phyloP scores from a whole-genome alignment of 257 asterid species.

The Lavandula angustifolia region DNA sequence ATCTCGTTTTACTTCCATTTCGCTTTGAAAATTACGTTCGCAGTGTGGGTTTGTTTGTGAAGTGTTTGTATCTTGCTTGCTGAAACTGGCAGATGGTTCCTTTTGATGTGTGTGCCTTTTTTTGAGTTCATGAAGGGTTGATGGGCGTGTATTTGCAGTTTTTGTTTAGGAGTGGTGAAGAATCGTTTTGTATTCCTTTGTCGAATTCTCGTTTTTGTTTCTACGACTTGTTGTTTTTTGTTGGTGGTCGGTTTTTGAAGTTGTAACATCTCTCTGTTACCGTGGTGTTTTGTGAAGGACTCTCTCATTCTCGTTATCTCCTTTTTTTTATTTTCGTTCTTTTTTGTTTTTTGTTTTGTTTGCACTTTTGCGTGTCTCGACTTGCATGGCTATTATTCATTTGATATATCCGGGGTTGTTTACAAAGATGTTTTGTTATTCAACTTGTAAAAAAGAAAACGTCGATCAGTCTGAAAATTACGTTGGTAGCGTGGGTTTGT shows the following conservation, averaged over 20 bases:
- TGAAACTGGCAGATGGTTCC: neutral
- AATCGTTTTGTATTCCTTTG: neutral
- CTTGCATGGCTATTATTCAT: constrained; percentile 35
- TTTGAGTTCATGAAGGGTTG: neutral
- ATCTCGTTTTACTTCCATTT: neutral
- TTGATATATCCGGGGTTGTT: neutral
- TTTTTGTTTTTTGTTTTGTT: neutral
- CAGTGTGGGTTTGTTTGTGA: neutral
- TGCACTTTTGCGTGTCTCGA: neutral
- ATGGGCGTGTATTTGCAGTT: neutral
- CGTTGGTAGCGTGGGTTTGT: too few species aligned
- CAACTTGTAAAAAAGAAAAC: too few species aligned
- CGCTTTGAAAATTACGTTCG: neutral
- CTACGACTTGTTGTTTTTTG: neutral
- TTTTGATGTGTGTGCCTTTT: neutral
- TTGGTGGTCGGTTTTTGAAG: neutral
- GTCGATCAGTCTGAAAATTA: too few species aligned
- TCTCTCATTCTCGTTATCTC: neutral
- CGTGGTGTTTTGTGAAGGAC: constrained; percentile 28
- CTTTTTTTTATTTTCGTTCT: neutral
- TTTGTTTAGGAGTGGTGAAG: neutral
- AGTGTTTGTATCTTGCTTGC: neutral
- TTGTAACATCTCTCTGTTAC: constrained; percentile 1
- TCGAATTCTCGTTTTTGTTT: neutral
- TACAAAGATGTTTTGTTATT: too few species aligned